Evolutionary conservation across 148 eudicot species (phyloP), one percentile per base, ranked within the genome.

Genomic region (Polygonum aviculare): DNA sequence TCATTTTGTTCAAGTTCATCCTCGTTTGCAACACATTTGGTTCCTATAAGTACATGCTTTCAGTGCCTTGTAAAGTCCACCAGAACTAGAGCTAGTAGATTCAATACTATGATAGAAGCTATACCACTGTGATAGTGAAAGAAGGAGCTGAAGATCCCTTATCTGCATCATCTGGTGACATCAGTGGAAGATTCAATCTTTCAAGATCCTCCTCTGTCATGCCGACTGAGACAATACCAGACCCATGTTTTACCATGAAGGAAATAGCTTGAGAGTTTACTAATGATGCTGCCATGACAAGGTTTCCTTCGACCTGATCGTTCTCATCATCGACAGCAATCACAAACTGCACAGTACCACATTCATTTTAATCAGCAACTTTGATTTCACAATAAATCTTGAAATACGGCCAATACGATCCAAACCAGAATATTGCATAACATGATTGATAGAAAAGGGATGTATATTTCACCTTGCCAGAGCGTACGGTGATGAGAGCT

Each of bases 91-190:
- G 16, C 15, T 7, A 1, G 16, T 65, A 31, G 16, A 26, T 12
- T 3, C 40, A 26, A 38, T 38, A n/a, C 44, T 36, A 5, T n/a
- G 45, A 69, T 19, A 38, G 16, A 73, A 38, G 57, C 40, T 55
- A 75, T 94, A 95, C 98, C 98, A 95, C 98, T 15, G 97, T 88
- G 80, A 92, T 82, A 8, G 98, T 89, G 80, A 92, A 95, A 70
- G 96, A 82, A 35, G 97, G 97, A 70, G 91, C 89, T 67, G 86
- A 83, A 2, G 93, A 85, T 78, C 86, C 89, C 44, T 21, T 55
- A 41, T 90, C 80, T 78, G 92, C 93, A 7, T 76, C 76, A 74
- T 90, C 88, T 0, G 91, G 89, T 15, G 94, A 87, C 97, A 95
- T 95, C 59, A 90, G 84, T 19, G 97, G 96, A 69, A 95, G 96